phyloP scores from a whole-genome alignment of 2,329 filamentous ascomycete species.

The Colletotrichum falcatum region DNA sequence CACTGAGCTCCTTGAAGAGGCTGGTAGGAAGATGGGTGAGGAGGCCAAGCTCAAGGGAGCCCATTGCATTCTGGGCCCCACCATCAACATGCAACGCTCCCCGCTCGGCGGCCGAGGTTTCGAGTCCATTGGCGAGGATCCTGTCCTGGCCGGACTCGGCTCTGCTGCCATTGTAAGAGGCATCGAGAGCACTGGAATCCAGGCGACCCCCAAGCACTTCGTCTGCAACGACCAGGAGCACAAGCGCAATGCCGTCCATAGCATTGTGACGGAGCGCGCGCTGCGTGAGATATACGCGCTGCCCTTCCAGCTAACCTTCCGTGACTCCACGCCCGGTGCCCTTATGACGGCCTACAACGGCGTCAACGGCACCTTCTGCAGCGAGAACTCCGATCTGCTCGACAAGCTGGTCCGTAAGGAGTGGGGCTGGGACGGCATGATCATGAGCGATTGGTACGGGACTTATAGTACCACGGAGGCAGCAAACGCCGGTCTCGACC shows the following conservation, averaged over 20 bases:
- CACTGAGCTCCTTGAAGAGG: slow-evolving; percentile 61
- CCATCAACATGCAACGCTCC: slow-evolving; percentile 72
- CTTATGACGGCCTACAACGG: slow-evolving; percentile 73
- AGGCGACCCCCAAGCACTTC: slow-evolving; percentile 71
- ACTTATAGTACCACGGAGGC: slow-evolving; percentile 66
- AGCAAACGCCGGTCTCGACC: slow-evolving; percentile 64
- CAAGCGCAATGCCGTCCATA: slow-evolving; percentile 66
- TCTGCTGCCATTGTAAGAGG: slow-evolving; percentile 66
- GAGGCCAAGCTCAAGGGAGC: slow-evolving; percentile 68
- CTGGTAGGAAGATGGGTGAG: slow-evolving; percentile 63
- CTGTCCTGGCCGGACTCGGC: slow-evolving; percentile 66
- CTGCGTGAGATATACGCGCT: slow-evolving; percentile 70
- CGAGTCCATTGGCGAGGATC: slow-evolving; percentile 70
- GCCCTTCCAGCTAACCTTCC: slow-evolving; percentile 68
- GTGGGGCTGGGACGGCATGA: slow-evolving; percentile 68
- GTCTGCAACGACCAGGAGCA: slow-evolving; percentile 73
- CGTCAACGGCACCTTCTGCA: slow-evolving; percentile 67
- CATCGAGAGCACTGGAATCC: slow-evolving; percentile 67
- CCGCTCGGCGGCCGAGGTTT: slow-evolving; percentile 72
- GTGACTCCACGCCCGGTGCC: slow-evolving; percentile 62
- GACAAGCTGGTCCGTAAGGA: slow-evolving; percentile 65
- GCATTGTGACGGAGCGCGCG: slow-evolving; percentile 66
- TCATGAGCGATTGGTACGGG: slow-evolving; percentile 72
- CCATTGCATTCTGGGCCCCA: slow-evolving; percentile 70
- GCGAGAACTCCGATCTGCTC: slow-evolving; percentile 64